Evolutionary conservation across 176 grass and related monocot species (phyloP).

Genomic region (Juncus effusus): DNA sequence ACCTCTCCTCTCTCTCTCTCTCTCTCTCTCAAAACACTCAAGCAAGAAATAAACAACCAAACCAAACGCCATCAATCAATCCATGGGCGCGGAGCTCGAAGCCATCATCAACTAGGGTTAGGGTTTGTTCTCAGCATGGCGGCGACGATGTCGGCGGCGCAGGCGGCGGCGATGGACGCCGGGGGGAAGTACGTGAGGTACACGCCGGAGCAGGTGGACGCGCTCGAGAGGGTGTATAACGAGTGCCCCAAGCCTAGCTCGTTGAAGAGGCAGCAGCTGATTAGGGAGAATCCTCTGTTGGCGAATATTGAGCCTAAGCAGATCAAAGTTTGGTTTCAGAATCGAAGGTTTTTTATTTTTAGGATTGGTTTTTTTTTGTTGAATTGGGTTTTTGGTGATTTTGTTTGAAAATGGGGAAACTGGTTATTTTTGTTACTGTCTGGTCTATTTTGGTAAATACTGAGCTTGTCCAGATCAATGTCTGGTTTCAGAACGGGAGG

Average conservation of each 20-base stretch:
- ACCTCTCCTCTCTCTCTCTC: slow-evolving; percentile 2
- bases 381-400: not conserved
- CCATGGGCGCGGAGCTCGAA: slow-evolving; percentile 16
- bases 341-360: slow-evolving; percentile 58
- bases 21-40: too few relatives aligned
- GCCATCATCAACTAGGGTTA: slow-evolving; percentile 29
- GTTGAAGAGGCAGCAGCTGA: slow-evolving; percentile 74
- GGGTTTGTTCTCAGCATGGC: slow-evolving; percentile 35
- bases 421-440: not conserved
- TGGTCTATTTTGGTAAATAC: not conserved
- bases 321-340: slow-evolving; percentile 99
- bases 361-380: not conserved
- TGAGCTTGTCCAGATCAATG: not conserved
- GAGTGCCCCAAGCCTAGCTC: slow-evolving; percentile 99
- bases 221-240: slow-evolving; percentile 80
- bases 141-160: slow-evolving; percentile 35
- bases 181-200: slow-evolving; percentile 88
- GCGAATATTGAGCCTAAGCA: slow-evolving; percentile 92
- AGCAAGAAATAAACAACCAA: too few relatives aligned
- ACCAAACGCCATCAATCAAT: not conserved
- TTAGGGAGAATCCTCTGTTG: slow-evolving; percentile 76
- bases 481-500: too few relatives aligned
- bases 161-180: slow-evolving; percentile 44
- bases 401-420: too few relatives aligned
- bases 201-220: slow-evolving; percentile 97